Base-by-base conservation (phyloP, 164 flowering plant genomes). In the Aristolochia contorta region DNA sequence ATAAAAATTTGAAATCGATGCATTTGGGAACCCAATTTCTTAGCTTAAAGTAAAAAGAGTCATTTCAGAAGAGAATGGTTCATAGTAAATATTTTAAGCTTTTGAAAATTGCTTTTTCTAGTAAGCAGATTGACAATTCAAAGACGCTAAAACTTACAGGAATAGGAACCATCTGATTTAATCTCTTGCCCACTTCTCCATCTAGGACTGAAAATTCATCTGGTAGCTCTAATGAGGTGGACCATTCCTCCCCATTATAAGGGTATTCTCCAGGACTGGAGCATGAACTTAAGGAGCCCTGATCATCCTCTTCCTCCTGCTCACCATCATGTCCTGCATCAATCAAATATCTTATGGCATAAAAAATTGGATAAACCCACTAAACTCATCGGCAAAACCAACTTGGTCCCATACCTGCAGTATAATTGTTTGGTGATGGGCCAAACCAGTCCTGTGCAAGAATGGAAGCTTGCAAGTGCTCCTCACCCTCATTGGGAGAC, bases 141-240 rank as follows among this genome's bases (percentile, higher is more conserved):
- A 37, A 37, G 15, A 53, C 5, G 16, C 27, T 53, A 63, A 43
- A 54, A 63, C 95, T 78, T 79, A 92, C 98, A 70, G 94, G 97
- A 65, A 86, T 69, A 46, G 90, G 75, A 63, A 74, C 69, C 86
- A 89, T 77, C 70, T 87, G 89, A 74, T 82, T 75, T 71, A 92
- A 73, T 67, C 85, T 82, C 79, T 79, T 82, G 63, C 79, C 82
- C 18, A 85, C 82, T 82, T 92, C 98, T 37, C 82, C 95, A 70
- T 92, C 96, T 47, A 82, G 70, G 13, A 63, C 68, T 67, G 70
- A 60, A 52, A 46, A 71, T 57, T 78, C 93, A 77, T 89, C 91
- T 21, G 79, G 67, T 57, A 78, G 63, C 59, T 82, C 89, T 49
- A 82, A 63, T 22, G 77, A 67, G 70, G 66, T 71, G 15, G 78